Conservation (phyloP, 2,329 filamentous ascomycete species). For the Phyllosticta ampelicida region DNA sequence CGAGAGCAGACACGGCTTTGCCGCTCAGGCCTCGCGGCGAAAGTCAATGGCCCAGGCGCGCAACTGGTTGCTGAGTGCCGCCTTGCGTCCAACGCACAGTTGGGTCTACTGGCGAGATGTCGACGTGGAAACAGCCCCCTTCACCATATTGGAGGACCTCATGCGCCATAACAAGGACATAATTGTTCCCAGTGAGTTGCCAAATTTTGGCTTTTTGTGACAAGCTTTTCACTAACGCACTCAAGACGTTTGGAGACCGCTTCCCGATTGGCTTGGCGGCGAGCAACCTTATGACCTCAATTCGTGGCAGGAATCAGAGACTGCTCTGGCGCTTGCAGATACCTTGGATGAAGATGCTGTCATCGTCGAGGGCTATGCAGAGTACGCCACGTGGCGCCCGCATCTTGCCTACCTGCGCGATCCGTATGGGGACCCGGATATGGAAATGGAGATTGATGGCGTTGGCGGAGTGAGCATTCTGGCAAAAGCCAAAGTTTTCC, state of each 20-base stretch:
- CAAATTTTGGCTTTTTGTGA: background rate
- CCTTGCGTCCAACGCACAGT: slow-evolving; percentile 85
- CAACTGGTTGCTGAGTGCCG: slow-evolving; percentile 93
- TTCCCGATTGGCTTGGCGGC: slow-evolving; percentile 96
- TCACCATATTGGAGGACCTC: slow-evolving; percentile 91
- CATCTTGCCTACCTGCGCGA: slow-evolving; percentile 95
- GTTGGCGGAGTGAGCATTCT: slow-evolving; percentile 96
- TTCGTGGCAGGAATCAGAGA: slow-evolving; percentile 99
- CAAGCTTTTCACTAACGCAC: slow-evolving; percentile 14
- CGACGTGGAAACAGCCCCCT: slow-evolving; percentile 93
- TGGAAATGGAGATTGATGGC: slow-evolving; percentile 99
- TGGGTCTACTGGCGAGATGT: slow-evolving; percentile 99
- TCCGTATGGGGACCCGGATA: slow-evolving; percentile 93
- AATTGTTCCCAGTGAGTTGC: slow-evolving; percentile 83
- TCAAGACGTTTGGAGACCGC: slow-evolving; percentile 82
- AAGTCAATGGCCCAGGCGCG: slow-evolving; percentile 97
- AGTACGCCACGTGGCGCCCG: slow-evolving; percentile 96
- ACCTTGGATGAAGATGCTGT: slow-evolving; percentile 96
- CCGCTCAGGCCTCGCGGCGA: slow-evolving; percentile 81
- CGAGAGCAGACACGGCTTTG: slow-evolving; percentile 93
- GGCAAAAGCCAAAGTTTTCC: slow-evolving; percentile 91
- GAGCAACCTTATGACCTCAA: slow-evolving; percentile 98
- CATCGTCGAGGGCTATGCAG: slow-evolving; percentile 96
- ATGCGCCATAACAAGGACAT: slow-evolving; percentile 99
- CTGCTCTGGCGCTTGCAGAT: slow-evolving; percentile 82